Evolutionary conservation across 2,329 filamentous ascomycete species (phyloP).

Genomic region (Amauroascus niger): DNA sequence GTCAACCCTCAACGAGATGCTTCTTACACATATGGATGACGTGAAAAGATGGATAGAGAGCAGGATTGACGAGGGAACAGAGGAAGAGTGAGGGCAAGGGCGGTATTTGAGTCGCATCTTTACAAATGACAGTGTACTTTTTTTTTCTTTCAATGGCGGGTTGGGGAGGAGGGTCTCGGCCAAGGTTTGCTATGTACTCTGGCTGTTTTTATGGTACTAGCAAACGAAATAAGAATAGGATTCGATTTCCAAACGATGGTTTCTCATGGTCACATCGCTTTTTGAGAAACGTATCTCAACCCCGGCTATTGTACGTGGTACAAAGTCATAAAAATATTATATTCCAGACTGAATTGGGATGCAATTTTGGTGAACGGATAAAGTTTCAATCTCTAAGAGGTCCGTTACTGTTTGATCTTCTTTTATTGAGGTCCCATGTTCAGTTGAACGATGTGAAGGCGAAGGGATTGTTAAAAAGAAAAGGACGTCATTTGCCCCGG

Average conservation of each 20-base stretch:
- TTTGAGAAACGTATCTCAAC: background rate
- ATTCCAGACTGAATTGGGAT: no score
- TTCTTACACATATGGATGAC: constrained; percentile 43
- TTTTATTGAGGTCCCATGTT: no score
- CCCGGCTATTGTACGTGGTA: no score
- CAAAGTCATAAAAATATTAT: no score
- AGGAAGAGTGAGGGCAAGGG: background rate
- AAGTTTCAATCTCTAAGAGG: no score
- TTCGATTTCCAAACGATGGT: background rate
- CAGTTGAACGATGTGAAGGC: no score
- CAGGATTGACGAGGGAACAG: constrained; percentile 23
- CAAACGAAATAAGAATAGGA: background rate
- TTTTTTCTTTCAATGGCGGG: background rate
- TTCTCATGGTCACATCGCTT: background rate
- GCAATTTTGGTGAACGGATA: no score
- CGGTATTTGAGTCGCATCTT: background rate
- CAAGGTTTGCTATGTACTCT: background rate
- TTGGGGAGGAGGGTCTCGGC: background rate
- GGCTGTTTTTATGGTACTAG: background rate
- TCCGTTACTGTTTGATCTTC: no score
- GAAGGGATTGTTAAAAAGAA: no score
- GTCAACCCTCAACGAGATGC: constrained; percentile 46
- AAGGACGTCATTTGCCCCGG: no score
- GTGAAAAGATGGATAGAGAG: constrained; percentile 41
- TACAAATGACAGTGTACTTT: no score